These are phyloP conservation scores for Amanita pseudoporphyria DNA, from an alignment of 768 basidiomycete species.

Conservation along the genomic window DNA sequence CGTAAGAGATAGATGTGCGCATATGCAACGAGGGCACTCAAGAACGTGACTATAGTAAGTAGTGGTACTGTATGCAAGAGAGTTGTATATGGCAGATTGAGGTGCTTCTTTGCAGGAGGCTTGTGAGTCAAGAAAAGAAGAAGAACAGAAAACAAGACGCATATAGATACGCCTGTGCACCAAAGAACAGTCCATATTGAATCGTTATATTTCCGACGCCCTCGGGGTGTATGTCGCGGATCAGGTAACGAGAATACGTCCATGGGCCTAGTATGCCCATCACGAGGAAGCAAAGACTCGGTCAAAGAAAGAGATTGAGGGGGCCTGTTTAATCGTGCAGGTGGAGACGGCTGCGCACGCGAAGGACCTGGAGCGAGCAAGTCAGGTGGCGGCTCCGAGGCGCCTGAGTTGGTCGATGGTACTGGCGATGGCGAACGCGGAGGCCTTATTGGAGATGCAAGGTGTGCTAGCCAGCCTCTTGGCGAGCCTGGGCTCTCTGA, in stretches of 20 bases:
- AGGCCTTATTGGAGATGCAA: constrained; percentile 50
- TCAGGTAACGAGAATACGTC: constrained; percentile 75
- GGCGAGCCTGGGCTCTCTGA: constrained; percentile 27
- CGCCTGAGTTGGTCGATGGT: constrained; percentile 32
- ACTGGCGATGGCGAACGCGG: constrained; percentile 27
- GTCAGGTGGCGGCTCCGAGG: constrained; percentile 36
- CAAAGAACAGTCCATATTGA: constrained; percentile 62
- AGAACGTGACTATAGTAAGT: constrained; percentile 59
- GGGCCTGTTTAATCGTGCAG: constrained; percentile 27
- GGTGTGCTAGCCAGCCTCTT: constrained; percentile 67
- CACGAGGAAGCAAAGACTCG: constrained; percentile 69
- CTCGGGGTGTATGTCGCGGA: constrained; percentile 54
- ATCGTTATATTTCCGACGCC: constrained; percentile 67
- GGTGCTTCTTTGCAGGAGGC: constrained; percentile 22
- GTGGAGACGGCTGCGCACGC: constrained; percentile 28
- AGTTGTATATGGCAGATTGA: constrained; percentile 52
- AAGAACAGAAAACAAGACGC: constrained; percentile 53
- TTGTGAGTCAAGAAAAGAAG: constrained; percentile 50
- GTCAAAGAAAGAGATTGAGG: constrained; percentile 62
- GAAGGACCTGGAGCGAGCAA: constrained; percentile 23
- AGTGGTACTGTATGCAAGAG: constrained; percentile 72
- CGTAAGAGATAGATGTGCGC: constrained; percentile 66
- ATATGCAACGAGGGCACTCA: constrained; percentile 66
- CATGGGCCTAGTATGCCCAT: constrained; percentile 50
- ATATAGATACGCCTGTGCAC: constrained; percentile 48